Evolutionary conservation across 441 rosid genomes (phyloP), one percentile per base, ranked within the genome.

Genomic region (Erysimum pusillum): DNA sequence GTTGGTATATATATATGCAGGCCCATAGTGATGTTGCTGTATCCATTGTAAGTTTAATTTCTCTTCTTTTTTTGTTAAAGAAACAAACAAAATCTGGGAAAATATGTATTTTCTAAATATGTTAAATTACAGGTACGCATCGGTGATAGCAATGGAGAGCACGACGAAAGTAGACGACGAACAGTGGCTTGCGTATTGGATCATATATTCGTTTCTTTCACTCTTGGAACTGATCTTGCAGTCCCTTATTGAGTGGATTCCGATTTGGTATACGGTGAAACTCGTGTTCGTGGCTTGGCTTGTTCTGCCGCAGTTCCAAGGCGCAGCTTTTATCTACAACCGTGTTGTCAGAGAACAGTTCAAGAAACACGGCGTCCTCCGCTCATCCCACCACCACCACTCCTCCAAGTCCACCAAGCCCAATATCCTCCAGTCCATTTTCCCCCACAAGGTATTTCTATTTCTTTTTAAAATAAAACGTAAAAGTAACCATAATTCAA

Each of bases 101-200:
- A 17, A 48, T n/a, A n/a, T 20, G 35, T 22, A 32, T 1, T 25
- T 25, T 2, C 28, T 34, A 34, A 34, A 34, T 5, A 34, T 34
- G 36, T 34, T 34, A 1, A 34, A 34, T 34, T 5, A 10, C 0
- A 90, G 97, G 78, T 93, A 91, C 65, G 97, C 97, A 14, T 91
- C 98, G 2, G 91, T 93, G 61, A 58, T 90, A 28, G 98, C 98
- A 17, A 91, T 93, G 79, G 98, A 93, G 80, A 90, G 85, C 58
- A 45, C 94, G 4, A 72, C 89, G 4, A 91, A 85, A 79, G 80
- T 82, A 54, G 97, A 90, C 62, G 97, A 93, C 61, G 86, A 91
- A 77, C 98, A 93, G 86, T 91, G 98, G 98, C 94, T 94, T 39
- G 97, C 98, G 35, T 94, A 94, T 71, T 94, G 98, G 98, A 90